Percentiles rank a stretch among this genome's conserved stretches.
phyloP scores from a whole-genome alignment of 2,329 filamentous ascomycete species.

The Cercospora zeae-maydis region DNA sequence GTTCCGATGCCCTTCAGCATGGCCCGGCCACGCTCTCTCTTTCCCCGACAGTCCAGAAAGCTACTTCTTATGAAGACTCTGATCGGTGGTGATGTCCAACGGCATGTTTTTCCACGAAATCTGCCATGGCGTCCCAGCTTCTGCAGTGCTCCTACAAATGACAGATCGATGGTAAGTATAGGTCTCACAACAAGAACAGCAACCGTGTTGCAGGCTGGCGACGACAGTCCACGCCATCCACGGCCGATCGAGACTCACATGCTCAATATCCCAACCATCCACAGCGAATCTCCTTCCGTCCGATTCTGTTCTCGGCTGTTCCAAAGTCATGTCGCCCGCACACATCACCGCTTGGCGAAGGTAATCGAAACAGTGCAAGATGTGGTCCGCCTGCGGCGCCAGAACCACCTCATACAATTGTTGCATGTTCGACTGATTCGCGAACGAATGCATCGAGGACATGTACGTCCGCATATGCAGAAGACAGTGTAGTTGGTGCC shows the following conservation, averaged over 20 bases:
- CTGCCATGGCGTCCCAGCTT: slow-evolving; percentile 24
- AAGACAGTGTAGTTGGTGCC: slow-evolving; percentile 39
- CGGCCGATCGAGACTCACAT: slow-evolving; percentile 9
- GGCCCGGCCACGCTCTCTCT: neutral
- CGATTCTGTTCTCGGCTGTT: slow-evolving; percentile 33
- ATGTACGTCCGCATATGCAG: slow-evolving; percentile 52
- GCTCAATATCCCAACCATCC: slow-evolving; percentile 35
- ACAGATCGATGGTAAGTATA: neutral
- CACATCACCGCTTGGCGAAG: slow-evolving; percentile 32
- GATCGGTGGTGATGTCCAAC: neutral
- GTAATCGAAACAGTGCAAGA: slow-evolving; percentile 34
- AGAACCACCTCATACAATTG: slow-evolving; percentile 25
- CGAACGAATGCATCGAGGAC: slow-evolving; percentile 90
- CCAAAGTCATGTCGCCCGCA: slow-evolving; percentile 30
- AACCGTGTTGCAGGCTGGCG: neutral
- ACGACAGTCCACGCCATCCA: neutral
- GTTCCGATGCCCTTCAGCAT: slow-evolving; percentile 2
- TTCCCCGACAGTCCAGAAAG: neutral
- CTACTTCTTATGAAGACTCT: neutral
- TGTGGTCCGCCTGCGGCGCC: slow-evolving; percentile 28
- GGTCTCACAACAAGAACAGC: neutral
- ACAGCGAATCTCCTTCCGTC: slow-evolving; percentile 35
- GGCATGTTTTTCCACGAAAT: slow-evolving; percentile 5
- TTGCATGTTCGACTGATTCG: slow-evolving; percentile 19
- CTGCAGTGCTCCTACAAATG: slow-evolving; percentile 23